Evolutionary conservation across 108 stramenopile genomes (phyloP).

Genomic region (Cyclotella atomus): DNA sequence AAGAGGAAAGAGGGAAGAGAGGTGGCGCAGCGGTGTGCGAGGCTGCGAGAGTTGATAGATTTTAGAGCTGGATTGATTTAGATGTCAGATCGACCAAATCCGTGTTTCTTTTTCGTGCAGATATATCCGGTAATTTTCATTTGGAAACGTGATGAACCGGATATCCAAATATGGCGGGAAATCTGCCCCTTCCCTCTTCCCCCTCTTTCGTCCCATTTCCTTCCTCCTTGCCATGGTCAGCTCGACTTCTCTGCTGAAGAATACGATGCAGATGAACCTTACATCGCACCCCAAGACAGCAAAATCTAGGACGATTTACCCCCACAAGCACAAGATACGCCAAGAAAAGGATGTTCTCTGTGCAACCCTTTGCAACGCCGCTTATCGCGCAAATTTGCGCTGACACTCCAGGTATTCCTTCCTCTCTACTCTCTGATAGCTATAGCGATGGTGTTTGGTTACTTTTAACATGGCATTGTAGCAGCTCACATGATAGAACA

Average conservation of each 20-base stretch:
- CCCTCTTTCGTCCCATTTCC: neutral
- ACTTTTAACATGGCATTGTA: conserved; percentile 16
- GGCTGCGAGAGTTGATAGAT: no score
- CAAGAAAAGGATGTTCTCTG: neutral
- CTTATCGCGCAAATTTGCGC: conserved; percentile 28
- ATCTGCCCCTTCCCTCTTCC: no score
- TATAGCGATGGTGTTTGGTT: conserved; percentile 29
- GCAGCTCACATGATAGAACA: neutral
- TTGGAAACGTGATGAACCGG: no score
- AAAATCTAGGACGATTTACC: neutral
- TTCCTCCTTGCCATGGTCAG: neutral
- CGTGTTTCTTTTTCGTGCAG: no score
- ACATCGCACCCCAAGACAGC: neutral
- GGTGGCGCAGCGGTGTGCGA: no score
- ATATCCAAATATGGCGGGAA: no score
- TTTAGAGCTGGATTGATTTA: no score
- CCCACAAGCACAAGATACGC: conserved; percentile 1
- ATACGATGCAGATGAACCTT: neutral
- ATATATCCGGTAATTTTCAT: no score
- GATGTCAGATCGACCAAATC: no score
- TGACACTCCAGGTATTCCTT: conserved; percentile 33
- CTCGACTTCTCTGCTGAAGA: neutral
- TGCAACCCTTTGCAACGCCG: conserved; percentile 1
- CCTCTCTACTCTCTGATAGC: conserved; percentile 40
- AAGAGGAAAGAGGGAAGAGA: no score